Evolutionary conservation across 2,329 filamentous ascomycete genomes (phyloP), one percentile per base, ranked within the genome.

Genomic region (Scedosporium boydii): DNA sequence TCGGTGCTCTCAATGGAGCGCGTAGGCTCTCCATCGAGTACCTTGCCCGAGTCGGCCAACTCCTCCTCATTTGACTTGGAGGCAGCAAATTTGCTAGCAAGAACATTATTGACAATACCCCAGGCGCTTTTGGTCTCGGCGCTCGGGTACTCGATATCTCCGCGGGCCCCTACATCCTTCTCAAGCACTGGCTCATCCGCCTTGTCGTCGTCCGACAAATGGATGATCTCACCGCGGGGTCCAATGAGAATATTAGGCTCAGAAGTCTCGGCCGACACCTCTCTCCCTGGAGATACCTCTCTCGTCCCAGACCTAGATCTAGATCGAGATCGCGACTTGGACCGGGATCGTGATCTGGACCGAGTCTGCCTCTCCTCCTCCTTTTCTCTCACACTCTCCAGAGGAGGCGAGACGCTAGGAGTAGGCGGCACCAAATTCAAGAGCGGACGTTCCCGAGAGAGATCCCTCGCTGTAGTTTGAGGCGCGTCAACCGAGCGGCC

Each of bases 391-490:
- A 76, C 76, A 66, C 75, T 76, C 65, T 80, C 78, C 3, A 18
- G 60, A 5, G 56, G 55, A n/a, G 84, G 84, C 1, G 84, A 82
- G 9, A 78, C 75, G 6, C 71, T 68, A 7, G 86, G 86, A 1
- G 85, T 88, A 18, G 86, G 85, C 44, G 78, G 77, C 58, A 88
- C 81, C 53, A 88, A 70, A 67, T 86, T 87, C 34, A 88, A 72
- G 63, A 86, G 68, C 0, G 85, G 85, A 4, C 85, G 75, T 59
- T 83, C 77, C 58, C 82, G 75, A 18, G 80, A 83, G 57, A 80
- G 78, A 63, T 85, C 82, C 44, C 81, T 76, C 42, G 67, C 71
- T 51, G 63, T 68, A 41, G 64, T 65, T 18, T 57, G 65, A 18
- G 71, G 67, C 21, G 48, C 34, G 14, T 58, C 60, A 10, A 3